A percentile compares a stretch with the other conserved stretches of the same genome.
Evolutionary conservation across 2,329 filamentous ascomycete species (phyloP).

Genomic region (Colletotrichum gloeosporioides): DNA sequence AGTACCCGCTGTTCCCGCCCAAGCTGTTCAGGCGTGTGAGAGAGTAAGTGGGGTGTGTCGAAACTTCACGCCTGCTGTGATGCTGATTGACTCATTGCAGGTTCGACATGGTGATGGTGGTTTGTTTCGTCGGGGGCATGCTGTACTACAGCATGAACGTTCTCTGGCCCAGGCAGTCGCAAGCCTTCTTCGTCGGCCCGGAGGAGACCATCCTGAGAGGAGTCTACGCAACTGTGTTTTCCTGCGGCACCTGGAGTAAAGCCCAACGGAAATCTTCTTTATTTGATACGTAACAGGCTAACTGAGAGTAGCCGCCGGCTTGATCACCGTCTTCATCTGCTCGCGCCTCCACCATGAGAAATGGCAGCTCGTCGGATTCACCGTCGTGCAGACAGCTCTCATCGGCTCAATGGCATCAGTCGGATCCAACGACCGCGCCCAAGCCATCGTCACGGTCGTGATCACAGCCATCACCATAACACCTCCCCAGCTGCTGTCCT

Average conservation of each 20-base stretch:
- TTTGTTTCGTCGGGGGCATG: conserved; percentile 36
- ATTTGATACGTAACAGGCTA: not conserved
- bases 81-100: not conserved
- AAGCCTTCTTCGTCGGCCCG: conserved; percentile 27
- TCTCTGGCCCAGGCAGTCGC: conserved; percentile 33
- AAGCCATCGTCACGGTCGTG: conserved; percentile 38
- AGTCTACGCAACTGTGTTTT: conserved; percentile 32
- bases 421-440: conserved; percentile 32
- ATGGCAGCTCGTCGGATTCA: conserved; percentile 40
- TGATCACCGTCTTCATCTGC: conserved; percentile 3
- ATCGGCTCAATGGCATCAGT: conserved; percentile 39
- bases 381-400: conserved; percentile 36
- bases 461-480: conserved; percentile 34
- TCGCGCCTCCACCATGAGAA: conserved; percentile 36
- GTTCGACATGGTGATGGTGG: conserved; percentile 34
- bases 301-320: not conserved
- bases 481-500: conserved; percentile 35
- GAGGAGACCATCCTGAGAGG: conserved; percentile 28
- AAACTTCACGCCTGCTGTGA: not conserved
- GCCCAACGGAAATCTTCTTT: not conserved
- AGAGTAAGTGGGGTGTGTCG: conserved; percentile 20
- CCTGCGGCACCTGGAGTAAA: conserved; percentile 32
- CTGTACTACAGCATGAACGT: conserved; percentile 36
- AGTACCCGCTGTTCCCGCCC: conserved; percentile 34
- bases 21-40: conserved; percentile 31